Conservation (phyloP, 2,329 filamentous ascomycete species). For the Zymoseptoria crescenta region DNA sequence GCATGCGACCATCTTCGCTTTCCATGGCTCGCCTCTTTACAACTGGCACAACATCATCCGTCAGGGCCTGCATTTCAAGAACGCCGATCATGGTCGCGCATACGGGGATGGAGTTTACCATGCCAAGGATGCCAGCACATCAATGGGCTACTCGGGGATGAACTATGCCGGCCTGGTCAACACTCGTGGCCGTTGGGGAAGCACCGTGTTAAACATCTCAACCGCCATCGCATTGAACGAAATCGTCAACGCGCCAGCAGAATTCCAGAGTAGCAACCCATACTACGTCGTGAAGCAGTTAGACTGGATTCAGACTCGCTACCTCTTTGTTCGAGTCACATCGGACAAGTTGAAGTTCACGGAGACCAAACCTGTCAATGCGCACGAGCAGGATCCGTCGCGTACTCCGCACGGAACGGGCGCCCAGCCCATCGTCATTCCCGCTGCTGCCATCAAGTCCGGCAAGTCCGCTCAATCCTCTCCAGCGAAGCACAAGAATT, state of each 20-base stretch:
- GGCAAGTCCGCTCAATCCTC: constrained; percentile 25
- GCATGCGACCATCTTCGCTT: constrained; percentile 71
- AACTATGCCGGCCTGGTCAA: background rate
- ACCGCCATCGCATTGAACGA: constrained; percentile 68
- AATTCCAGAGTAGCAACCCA: constrained; percentile 51
- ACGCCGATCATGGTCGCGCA: constrained; percentile 56
- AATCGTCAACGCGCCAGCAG: constrained; percentile 63
- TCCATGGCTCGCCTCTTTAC: constrained; percentile 67
- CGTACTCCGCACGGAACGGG: constrained; percentile 36
- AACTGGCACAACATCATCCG: constrained; percentile 93
- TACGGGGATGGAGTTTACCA: constrained; percentile 80
- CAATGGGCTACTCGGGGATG: constrained; percentile 43
- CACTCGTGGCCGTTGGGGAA: constrained; percentile 47
- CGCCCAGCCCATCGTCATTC: constrained; percentile 40
- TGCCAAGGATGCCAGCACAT: constrained; percentile 51
- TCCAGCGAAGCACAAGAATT: constrained; percentile 6
- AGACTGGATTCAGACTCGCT: constrained; percentile 86
- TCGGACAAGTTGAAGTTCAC: constrained; percentile 12
- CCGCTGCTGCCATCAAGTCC: constrained; percentile 45
- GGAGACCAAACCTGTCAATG: constrained; percentile 17
- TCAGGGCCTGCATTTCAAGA: constrained; percentile 66
- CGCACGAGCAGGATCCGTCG: constrained; percentile 34
- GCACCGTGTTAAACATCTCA: constrained; percentile 54
- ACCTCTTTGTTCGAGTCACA: constrained; percentile 57
- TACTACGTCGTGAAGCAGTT: constrained; percentile 66